Base-by-base conservation (phyloP, 345 rosid genomes). In the Noccaea caerulescens region DNA sequence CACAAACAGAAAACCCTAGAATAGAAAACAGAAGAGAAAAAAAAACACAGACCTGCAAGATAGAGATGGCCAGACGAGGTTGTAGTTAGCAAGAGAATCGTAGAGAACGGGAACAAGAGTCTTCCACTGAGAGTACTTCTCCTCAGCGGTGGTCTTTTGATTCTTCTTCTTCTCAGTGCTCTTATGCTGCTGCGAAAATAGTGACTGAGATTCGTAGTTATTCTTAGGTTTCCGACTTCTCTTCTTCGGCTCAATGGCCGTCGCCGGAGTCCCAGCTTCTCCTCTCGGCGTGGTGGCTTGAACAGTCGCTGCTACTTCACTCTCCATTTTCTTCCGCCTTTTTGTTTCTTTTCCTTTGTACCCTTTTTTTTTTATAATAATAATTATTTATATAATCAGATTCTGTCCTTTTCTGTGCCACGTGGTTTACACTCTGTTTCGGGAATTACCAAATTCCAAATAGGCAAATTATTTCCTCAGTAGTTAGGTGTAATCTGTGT, bases 61-160 rank as follows among this genome's bases (percentile, higher is more conserved):
- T 79, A 90, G 98, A 58, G 91, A 90, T 6, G 98, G 98, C 98
- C 98, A 92, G 46, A 90, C 95, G 72, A 92, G 98, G 73, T 82
- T 85, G 68, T 92, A 93, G 67, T 90, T 90, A 23, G 93, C 89
- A 50, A 92, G 83, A 84, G 95, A 90, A 82, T 92, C 98, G 54
- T 92, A 92, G 54, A 92, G 94, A 66, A 92, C 85, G 23, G 98
- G 98, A 43, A 92, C 91, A n/a, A 89, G 83, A 61, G 87, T 78
- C 85, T 88, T 89, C 98, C 98, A 92, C 62, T 84, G 92, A 73
- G 85, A 69, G 80, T 86, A 86, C 84, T 86, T 89, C 33, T 88
- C 91, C 63, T 92, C 98, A 18, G 80, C 82, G 14, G 77, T 71
- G 30, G 76, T 84, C n/a, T 83, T 90, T 3, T 81, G 84, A 4